Conservation (phyloP, 2,329 filamentous ascomycete species). For the Hymenoscyphus infarciens region DNA sequence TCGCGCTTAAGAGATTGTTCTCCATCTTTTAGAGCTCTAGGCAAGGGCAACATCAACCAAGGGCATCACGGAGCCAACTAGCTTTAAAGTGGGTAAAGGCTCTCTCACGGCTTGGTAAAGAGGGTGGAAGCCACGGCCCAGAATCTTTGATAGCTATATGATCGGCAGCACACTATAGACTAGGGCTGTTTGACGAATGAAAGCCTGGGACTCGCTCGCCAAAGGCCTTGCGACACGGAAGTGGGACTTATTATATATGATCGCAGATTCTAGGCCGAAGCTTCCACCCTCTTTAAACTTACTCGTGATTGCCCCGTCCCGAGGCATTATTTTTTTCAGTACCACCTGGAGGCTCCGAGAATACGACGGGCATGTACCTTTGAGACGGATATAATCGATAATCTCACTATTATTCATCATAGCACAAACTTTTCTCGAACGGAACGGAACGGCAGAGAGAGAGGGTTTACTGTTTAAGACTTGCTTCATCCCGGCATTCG, state of each 20-base stretch:
- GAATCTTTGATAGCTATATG: too few relatives aligned
- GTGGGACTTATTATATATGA: too few relatives aligned
- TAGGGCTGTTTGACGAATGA: too few relatives aligned
- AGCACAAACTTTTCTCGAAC: not conserved
- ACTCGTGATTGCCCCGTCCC: conserved; percentile 1
- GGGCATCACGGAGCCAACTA: not conserved
- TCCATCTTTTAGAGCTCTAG: not conserved
- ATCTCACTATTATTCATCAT: not conserved
- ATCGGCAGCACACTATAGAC: too few relatives aligned
- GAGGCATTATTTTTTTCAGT: not conserved
- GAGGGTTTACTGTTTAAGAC: not conserved
- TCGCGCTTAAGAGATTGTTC: not conserved
- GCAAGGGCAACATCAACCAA: too few relatives aligned
- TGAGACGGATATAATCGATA: not conserved
- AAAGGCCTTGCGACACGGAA: too few relatives aligned
- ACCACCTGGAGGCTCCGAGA: not conserved
- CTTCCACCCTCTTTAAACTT: not conserved
- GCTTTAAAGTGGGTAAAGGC: not conserved
- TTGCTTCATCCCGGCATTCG: not conserved
- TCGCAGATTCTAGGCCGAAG: too few relatives aligned
- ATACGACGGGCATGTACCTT: not conserved
- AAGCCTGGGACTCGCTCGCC: too few relatives aligned
- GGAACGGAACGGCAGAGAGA: not conserved
- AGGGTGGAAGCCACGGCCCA: too few relatives aligned
- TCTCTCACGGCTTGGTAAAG: not conserved